Evolutionary conservation across 352 stramenopile genomes (phyloP).

Genomic region (Phytophthora idaei): DNA sequence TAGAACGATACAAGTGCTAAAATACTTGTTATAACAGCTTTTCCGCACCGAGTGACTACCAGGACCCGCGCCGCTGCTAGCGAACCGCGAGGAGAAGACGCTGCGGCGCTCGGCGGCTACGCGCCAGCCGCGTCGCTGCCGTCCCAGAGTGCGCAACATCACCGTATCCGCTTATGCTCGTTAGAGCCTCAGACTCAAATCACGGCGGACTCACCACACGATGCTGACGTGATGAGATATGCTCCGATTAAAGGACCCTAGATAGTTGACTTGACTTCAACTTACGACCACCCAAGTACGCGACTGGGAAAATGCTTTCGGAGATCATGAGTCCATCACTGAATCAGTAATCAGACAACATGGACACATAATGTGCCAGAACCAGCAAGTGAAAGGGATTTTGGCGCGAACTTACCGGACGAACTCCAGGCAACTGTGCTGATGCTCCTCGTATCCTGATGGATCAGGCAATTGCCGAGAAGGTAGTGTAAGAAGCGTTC

Average conservation of each 20-base stretch:
- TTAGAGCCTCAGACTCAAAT: background rate
- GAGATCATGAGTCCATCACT: too few species aligned
- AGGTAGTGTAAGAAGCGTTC: too few species aligned
- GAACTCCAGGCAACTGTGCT: too few species aligned
- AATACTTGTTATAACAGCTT: background rate
- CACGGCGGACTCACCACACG: background rate
- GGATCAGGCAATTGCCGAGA: too few species aligned
- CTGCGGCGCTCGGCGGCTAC: constrained; percentile 4
- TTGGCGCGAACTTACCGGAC: too few species aligned
- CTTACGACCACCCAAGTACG: background rate
- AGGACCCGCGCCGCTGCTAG: background rate
- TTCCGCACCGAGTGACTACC: constrained; percentile 8
- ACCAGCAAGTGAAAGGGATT: too few species aligned
- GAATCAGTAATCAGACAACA: too few species aligned
- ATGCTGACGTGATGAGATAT: constrained; percentile 1
- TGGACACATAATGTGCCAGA: too few species aligned
- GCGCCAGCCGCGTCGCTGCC: constrained; percentile 11
- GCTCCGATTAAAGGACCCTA: constrained; percentile 10
- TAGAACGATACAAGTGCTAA: constrained; percentile 1
- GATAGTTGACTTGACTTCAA: background rate
- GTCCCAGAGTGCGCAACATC: constrained; percentile 21
- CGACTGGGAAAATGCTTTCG: too few species aligned
- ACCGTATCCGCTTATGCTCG: too few species aligned
- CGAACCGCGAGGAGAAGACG: constrained; percentile 10
- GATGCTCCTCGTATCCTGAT: too few species aligned